Base-by-base conservation (phyloP, 2,329 filamentous ascomycete species). In the Xylogone sp. region DNA sequence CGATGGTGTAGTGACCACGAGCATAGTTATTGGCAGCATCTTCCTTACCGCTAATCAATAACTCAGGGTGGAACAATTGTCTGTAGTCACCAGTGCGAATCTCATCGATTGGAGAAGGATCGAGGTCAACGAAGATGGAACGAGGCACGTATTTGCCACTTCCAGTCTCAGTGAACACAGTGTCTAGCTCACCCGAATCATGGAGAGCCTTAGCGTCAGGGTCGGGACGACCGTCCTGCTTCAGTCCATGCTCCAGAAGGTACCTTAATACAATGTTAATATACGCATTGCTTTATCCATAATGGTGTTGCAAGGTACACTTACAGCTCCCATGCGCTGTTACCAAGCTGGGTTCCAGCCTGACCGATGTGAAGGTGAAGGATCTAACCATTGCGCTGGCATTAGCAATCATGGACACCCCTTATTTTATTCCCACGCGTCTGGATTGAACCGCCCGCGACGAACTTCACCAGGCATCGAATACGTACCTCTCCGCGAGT, bases 21-120 rank as follows among this genome's bases (percentile, higher is more conserved):
- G 83, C 83, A 71, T 86, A 86, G 71, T 86, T 86, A 68, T 86
- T 86, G 61, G 83, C 82, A 53, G 83, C 83, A 71, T 86, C 83
- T 66, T 86, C 83, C 70, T 86, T 86, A 61, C 83, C 83, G 65
- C 79, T 84, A 61, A 86, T 79, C 71, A 86, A 71, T 59, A 82
- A 71, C 66, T 86, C 82, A 19, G 83, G 83, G 67, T 86, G 83
- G 71, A 84, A 86, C 49, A 86, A 74, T 59, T 81, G 74, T 59
- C 81, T 77, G 70, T 84, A 85, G 58, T 70, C 59, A 59, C 83
- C 83, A 54, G 79, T 83, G 54, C 82, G 79, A 68, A 86, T 84
- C 68, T 86, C 83, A 62, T 86, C 83, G 62, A 86, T 82, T 45
- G 82, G 82, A 73, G 79, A 83, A 21, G 83, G 83, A 65, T 86